Evolutionary conservation across 2,329 filamentous ascomycete genomes (phyloP).

Genomic region (Scolecobasidium constrictum): DNA sequence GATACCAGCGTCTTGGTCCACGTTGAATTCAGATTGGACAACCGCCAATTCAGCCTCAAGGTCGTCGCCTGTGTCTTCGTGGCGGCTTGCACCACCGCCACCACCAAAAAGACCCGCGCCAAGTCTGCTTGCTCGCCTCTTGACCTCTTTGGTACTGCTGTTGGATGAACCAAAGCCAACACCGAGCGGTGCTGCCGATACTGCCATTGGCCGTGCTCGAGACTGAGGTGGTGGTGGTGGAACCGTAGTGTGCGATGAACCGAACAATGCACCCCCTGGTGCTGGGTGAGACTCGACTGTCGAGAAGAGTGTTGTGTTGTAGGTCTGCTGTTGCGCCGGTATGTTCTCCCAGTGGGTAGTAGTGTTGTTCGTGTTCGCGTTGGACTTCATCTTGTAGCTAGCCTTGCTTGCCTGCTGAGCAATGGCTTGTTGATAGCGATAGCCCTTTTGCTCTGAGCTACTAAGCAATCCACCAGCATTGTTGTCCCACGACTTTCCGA

Average conservation of each 20-base stretch:
- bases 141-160: constrained; percentile 10
- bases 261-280: too few relatives aligned
- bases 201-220: background rate
- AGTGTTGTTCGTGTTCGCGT: background rate
- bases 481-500: constrained; percentile 22
- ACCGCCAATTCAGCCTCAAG: background rate
- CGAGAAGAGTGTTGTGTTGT: background rate
- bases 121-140: constrained; percentile 7
- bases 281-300: too few relatives aligned
- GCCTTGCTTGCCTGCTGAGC: constrained; percentile 2
- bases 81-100: background rate
- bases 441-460: constrained; percentile 11
- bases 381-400: background rate
- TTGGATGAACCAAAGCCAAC: background rate
- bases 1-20: constrained; percentile 17
- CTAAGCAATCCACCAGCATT: constrained; percentile 14
- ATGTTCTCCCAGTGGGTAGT: background rate
- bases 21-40: constrained; percentile 10
- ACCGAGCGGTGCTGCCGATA: background rate
- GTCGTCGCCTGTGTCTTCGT: background rate
- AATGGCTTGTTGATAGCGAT: constrained; percentile 1
- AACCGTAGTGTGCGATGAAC: background rate
- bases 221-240: background rate
- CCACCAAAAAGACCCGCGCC: constrained; percentile 3
- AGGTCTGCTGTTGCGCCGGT: background rate